Evolutionary conservation across 1,139 yeast species (phyloP).

Genomic region (Lodderomyces jiufengensis): DNA sequence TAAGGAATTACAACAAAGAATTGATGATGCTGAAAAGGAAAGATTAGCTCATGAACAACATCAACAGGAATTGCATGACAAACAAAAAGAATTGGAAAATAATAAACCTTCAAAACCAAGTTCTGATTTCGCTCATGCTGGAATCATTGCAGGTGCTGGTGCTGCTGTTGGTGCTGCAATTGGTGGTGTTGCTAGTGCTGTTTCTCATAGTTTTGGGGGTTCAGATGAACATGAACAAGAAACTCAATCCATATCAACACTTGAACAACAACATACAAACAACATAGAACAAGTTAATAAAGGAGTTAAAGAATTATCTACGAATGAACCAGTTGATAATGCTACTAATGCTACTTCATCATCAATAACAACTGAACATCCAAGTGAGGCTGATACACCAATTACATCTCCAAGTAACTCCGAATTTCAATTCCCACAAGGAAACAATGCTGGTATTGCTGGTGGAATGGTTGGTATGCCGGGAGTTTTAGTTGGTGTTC

Average conservation of each 20-base stretch:
- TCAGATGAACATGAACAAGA: conserved; percentile 4
- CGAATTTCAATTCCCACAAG: conserved; percentile 53
- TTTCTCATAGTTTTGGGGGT: conserved; percentile 7
- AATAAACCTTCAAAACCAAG: conserved; percentile 21
- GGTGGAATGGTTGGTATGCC: conserved; percentile 49
- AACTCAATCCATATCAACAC: background rate
- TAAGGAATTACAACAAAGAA: conserved; percentile 22
- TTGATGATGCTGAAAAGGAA: conserved; percentile 23
- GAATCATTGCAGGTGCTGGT: conserved; percentile 16
- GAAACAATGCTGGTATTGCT: conserved; percentile 27
- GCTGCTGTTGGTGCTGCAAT: conserved; percentile 12
- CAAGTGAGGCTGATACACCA: conserved; percentile 47
- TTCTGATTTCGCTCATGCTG: conserved; percentile 9
- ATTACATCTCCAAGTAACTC: conserved; percentile 55
- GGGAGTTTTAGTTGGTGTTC: conserved; percentile 45
- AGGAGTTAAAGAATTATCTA: conserved; percentile 19
- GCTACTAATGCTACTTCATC: conserved; percentile 32
- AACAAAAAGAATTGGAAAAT: conserved; percentile 11
- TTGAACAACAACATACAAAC: conserved; percentile 1
- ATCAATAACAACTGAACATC: conserved; percentile 31
- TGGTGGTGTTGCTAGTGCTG: conserved; percentile 20
- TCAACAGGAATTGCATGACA: conserved; percentile 24
- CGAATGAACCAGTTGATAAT: conserved; percentile 17
- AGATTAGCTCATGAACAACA: conserved; percentile 25
- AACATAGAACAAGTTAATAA: conserved; percentile 10